A percentile compares a stretch with the other conserved stretches of the same genome.
Conservation (phyloP, 352 stramenopile species). For the Globisporangium canariense region DNA sequence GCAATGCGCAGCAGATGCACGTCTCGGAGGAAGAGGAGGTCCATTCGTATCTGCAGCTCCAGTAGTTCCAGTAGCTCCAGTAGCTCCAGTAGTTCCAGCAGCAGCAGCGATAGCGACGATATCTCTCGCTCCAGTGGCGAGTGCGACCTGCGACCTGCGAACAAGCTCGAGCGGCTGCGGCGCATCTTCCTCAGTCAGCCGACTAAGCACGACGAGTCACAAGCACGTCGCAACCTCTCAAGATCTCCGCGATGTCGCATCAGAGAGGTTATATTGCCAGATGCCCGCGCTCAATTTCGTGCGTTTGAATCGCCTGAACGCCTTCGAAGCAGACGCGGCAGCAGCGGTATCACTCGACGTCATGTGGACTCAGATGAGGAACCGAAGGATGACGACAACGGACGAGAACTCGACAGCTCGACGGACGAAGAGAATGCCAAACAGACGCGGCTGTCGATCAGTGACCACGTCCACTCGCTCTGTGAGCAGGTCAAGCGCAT, state of each 20-base stretch:
- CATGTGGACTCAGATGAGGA: not conserved
- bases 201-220: not conserved
- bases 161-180: constrained; percentile 51
- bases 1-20: not conserved
- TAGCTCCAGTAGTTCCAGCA: constrained; percentile 22
- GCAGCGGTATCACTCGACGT: not conserved
- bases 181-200: constrained; percentile 72
- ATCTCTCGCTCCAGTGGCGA: constrained; percentile 10
- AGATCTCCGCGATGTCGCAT: constrained; percentile 2
- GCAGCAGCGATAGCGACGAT: constrained; percentile 2
- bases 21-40: not conserved
- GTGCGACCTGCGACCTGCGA: constrained; percentile 20
- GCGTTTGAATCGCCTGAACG: not conserved
- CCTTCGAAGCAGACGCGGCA: not conserved
- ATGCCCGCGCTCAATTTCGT: not conserved
- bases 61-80: not conserved
- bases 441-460: constrained; percentile 34
- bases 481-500: constrained; percentile 48
- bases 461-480: constrained; percentile 43
- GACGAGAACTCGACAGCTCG: not conserved
- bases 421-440: constrained; percentile 5
- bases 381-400: not conserved
- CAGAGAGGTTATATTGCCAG: not conserved
- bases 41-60: not conserved
- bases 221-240: not conserved